These are phyloP conservation scores for Herpetospermum pedunculosum DNA, from an alignment of 306 rosid genomes.

Conservation along the genomic window DNA sequence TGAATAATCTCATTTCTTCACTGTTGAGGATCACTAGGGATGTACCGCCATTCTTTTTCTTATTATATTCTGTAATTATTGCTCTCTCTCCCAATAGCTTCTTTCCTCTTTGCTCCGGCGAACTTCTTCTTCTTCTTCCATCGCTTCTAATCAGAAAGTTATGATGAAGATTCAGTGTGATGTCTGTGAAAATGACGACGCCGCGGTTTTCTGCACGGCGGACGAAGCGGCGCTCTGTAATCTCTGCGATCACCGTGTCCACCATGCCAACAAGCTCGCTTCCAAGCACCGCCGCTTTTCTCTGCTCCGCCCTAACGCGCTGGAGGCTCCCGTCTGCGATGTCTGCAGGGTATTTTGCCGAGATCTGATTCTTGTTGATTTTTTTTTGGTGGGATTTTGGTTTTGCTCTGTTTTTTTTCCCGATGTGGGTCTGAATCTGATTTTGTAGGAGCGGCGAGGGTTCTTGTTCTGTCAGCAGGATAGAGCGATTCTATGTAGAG, in stretches of 20 bases:
- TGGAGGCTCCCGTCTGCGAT: constrained; percentile 55
- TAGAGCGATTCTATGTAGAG: constrained; percentile 75
- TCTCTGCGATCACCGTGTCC: constrained; percentile 82
- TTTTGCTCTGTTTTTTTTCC: neutral
- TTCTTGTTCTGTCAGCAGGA: constrained; percentile 82
- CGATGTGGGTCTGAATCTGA: neutral
- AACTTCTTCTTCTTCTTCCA: neutral
- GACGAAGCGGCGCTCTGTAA: constrained; percentile 88
- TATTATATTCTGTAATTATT: constrained; percentile 4
- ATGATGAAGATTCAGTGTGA: constrained; percentile 99
- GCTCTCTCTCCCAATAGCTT: neutral
- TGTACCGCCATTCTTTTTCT: neutral
- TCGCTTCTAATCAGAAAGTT: neutral
- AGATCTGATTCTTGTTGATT: neutral
- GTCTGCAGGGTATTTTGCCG: constrained; percentile 42
- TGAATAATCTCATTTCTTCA: neutral
- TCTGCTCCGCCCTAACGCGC: constrained; percentile 41
- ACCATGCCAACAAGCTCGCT: constrained; percentile 90
- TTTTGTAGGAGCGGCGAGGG: constrained; percentile 57
- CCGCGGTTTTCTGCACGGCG: constrained; percentile 80
- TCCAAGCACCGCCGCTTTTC: constrained; percentile 90
- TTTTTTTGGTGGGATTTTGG: neutral
- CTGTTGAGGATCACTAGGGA: neutral
- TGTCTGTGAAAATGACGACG: constrained; percentile 58
- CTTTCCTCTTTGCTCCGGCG: neutral